Evolutionary conservation across 23 red algal genomes (phyloP).

Genomic region (Gracilaria domingensis): DNA sequence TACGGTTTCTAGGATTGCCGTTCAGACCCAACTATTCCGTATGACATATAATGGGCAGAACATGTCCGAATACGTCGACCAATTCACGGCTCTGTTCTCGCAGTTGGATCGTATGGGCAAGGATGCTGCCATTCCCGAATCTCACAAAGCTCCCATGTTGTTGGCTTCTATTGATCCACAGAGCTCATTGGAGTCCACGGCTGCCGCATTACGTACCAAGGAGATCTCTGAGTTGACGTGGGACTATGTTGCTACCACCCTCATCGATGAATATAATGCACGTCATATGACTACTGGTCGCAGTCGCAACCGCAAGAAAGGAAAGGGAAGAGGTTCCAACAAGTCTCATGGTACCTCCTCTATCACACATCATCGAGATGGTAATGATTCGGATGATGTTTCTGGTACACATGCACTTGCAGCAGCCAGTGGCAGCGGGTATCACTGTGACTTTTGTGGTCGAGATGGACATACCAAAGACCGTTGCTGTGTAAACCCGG

Average conservation of each 20-base stretch:
- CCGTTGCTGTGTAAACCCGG: constrained; percentile 32
- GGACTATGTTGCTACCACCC: constrained; percentile 38
- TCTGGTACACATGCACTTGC: not conserved
- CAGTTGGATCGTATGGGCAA: constrained; percentile 38
- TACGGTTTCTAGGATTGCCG: constrained; percentile 13
- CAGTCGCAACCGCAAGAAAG: not conserved
- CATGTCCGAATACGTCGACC: constrained; percentile 42
- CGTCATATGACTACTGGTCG: not conserved
- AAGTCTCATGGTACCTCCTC: not conserved
- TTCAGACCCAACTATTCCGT: constrained; percentile 40
- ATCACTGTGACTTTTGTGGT: constrained; percentile 25
- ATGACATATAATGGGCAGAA: constrained; percentile 39
- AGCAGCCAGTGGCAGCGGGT: not conserved
- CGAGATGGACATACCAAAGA: constrained; percentile 19
- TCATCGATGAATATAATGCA: constrained; percentile 36
- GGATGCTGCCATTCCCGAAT: constrained; percentile 20
- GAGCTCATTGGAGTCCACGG: constrained; percentile 24
- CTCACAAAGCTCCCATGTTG: constrained; percentile 43
- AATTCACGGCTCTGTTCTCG: constrained; percentile 14
- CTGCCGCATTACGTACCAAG: constrained; percentile 35
- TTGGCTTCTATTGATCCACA: not conserved
- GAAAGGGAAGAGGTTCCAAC: not conserved
- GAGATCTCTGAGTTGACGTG: constrained; percentile 10
- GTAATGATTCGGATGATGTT: not conserved
- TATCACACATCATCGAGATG: not conserved